These are phyloP conservation scores for Hygrophorus pudorinus DNA, from an alignment of 768 basidiomycete species.

Conservation along the genomic window DNA sequence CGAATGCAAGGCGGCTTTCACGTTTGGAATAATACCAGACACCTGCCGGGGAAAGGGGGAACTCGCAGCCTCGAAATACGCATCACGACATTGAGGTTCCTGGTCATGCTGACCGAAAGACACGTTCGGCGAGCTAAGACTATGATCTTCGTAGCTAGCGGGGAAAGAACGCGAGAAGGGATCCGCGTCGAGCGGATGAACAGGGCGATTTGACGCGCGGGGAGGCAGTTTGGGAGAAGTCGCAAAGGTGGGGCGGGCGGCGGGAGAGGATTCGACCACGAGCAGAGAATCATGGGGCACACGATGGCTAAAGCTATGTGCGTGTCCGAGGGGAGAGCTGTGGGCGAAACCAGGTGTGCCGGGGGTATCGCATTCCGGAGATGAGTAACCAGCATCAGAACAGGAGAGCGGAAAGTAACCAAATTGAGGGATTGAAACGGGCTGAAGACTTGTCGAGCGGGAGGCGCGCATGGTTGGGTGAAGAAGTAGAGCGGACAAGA, in stretches of 20 bases:
- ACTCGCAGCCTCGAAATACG: too few relatives aligned
- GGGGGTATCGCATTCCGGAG: conserved; percentile 31
- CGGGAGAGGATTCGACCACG: background rate
- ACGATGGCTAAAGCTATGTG: conserved; percentile 5
- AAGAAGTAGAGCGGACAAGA: too few relatives aligned
- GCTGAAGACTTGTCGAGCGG: background rate
- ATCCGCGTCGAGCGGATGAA: background rate
- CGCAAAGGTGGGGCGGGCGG: background rate
- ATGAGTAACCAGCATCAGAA: conserved; percentile 19
- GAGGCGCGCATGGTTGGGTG: background rate
- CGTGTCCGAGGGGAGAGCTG: conserved; percentile 15
- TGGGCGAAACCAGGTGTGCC: conserved; percentile 27
- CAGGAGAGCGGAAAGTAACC: conserved; percentile 16
- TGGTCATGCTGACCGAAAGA: background rate
- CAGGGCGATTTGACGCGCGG: background rate
- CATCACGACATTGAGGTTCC: too few relatives aligned
- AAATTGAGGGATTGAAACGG: conserved; percentile 17
- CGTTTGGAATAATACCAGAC: conserved; percentile 9
- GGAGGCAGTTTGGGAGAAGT: background rate
- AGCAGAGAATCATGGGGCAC: conserved; percentile 6
- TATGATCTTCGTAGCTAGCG: background rate
- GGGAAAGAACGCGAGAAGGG: background rate
- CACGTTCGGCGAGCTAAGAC: background rate
- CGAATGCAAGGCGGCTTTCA: conserved; percentile 26
- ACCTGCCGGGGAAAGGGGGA: conserved; percentile 1